phyloP scores from a whole-genome alignment of 2,329 filamentous ascomycete genomes.

The Pseudogymnoascus sp. region DNA sequence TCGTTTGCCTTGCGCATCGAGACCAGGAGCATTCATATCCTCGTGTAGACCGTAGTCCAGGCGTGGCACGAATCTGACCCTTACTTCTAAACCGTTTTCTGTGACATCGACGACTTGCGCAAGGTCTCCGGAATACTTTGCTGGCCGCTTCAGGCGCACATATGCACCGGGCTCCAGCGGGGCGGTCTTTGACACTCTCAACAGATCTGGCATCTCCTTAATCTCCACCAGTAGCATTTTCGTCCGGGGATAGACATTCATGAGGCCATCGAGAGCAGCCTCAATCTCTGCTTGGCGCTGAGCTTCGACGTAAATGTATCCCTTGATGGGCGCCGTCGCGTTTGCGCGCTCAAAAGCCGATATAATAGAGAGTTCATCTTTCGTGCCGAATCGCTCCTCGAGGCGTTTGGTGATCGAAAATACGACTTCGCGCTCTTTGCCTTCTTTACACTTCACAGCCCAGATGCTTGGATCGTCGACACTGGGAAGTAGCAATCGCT shows the following conservation, averaged over 20 bases:
- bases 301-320: slow-evolving; percentile 92
- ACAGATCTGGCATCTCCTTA: slow-evolving; percentile 95
- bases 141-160: slow-evolving; percentile 74
- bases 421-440: slow-evolving; percentile 89
- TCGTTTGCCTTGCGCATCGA: slow-evolving; percentile 59
- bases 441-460: slow-evolving; percentile 86
- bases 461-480: slow-evolving; percentile 95
- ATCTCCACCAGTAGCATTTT: slow-evolving; percentile 87
- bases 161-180: slow-evolving; percentile 81
- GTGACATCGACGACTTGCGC: slow-evolving; percentile 90
- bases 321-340: slow-evolving; percentile 73
- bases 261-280: slow-evolving; percentile 71
- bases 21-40: slow-evolving; percentile 47
- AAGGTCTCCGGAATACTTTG: slow-evolving; percentile 80
- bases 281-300: slow-evolving; percentile 79
- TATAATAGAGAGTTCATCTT: slow-evolving; percentile 76
- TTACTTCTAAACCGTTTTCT: slow-evolving; percentile 82
- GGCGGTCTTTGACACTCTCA: slow-evolving; percentile 80
- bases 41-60: slow-evolving; percentile 88
- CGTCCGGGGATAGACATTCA: slow-evolving; percentile 81
- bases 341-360: slow-evolving; percentile 85
- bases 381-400: slow-evolving; percentile 69
- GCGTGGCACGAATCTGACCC: slow-evolving; percentile 79
- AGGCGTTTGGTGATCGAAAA: slow-evolving; percentile 83
- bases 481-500: slow-evolving; percentile 78